A percentile compares a stretch with the other conserved stretches of the same genome.
These are phyloP conservation scores for Sphagnum tenellum DNA, from an alignment of 225 moss, liverwort and hornwort species.

Conservation along the genomic window DNA sequence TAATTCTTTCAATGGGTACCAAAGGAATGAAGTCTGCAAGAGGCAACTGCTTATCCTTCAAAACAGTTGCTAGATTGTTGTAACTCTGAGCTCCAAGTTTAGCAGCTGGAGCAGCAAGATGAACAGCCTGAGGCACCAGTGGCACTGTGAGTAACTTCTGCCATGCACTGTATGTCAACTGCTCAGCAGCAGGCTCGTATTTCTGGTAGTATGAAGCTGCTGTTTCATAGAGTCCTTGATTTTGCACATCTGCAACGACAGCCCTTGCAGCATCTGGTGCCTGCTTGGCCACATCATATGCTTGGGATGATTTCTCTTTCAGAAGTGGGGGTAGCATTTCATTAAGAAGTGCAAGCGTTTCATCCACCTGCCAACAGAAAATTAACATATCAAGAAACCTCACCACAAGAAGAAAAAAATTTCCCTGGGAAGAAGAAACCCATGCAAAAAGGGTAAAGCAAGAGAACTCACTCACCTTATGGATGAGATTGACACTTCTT, in stretches of 20 bases:
- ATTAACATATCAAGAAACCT: background rate
- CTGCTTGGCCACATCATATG: conserved; percentile 9
- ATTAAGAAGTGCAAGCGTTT: conserved; percentile 12
- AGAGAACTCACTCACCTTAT: no score
- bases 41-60: conserved; percentile 22
- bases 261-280: conserved; percentile 6
- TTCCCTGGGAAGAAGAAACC: no score
- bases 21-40: conserved; percentile 25
- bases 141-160: conserved; percentile 24
- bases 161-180: conserved; percentile 20
- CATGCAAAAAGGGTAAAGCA: background rate
- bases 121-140: conserved; percentile 23
- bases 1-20: conserved; percentile 15
- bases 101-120: conserved; percentile 1
- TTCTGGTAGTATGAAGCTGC: conserved; percentile 21
- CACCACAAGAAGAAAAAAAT: background rate
- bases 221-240: conserved; percentile 18
- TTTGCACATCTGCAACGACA: conserved; percentile 17
- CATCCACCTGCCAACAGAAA: conserved; percentile 19
- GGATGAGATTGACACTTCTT: background rate
- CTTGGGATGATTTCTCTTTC: conserved; percentile 13
- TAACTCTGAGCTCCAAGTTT: conserved; percentile 14
- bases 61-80: conserved; percentile 10
- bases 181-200: conserved; percentile 34
- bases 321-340: conserved; percentile 9